A percentile compares a stretch with the other conserved stretches of the same genome.
Evolutionary conservation across 1,284 basidiomycete genomes (phyloP).

Genomic region (Cryptococcus sp.): DNA sequence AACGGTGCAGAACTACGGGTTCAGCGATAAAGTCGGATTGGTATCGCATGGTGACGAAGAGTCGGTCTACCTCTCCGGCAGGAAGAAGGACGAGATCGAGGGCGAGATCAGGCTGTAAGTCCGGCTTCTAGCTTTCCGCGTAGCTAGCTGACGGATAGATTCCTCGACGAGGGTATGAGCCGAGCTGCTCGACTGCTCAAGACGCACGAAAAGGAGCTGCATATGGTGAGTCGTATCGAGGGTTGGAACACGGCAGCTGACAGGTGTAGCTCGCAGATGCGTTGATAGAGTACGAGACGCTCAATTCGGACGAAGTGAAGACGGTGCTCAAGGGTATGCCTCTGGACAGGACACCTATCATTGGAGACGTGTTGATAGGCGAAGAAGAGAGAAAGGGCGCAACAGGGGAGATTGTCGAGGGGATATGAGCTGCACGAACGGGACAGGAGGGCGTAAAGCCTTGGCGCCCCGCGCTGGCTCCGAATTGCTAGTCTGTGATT

Average conservation of each 20-base stretch:
- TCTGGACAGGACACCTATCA: constrained; percentile 48
- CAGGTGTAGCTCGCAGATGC: constrained; percentile 68
- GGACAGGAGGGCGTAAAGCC: no score
- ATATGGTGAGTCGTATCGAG: constrained; percentile 55
- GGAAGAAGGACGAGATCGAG: constrained; percentile 75
- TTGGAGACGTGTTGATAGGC: constrained; percentile 27
- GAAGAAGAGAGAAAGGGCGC: constrained; percentile 19
- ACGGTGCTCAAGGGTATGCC: constrained; percentile 75
- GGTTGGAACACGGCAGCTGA: background rate
- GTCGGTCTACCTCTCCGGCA: constrained; percentile 62
- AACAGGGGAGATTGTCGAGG: constrained; percentile 25
- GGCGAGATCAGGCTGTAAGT: constrained; percentile 71
- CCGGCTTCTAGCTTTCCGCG: constrained; percentile 3
- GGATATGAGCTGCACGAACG: constrained; percentile 30
- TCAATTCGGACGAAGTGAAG: constrained; percentile 75
- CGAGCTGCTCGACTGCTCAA: constrained; percentile 66
- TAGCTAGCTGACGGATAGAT: constrained; percentile 46
- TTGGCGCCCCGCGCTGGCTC: no score
- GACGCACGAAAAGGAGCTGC: constrained; percentile 69
- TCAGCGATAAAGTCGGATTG: constrained; percentile 75
- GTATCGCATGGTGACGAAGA: constrained; percentile 67
- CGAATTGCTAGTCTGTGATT: no score
- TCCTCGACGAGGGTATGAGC: constrained; percentile 67
- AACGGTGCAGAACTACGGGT: constrained; percentile 60
- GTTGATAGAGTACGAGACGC: constrained; percentile 88